Evolutionary conservation across 257 asterid genomes (phyloP).

Genomic region (Fraxinus pennsylvanica): DNA sequence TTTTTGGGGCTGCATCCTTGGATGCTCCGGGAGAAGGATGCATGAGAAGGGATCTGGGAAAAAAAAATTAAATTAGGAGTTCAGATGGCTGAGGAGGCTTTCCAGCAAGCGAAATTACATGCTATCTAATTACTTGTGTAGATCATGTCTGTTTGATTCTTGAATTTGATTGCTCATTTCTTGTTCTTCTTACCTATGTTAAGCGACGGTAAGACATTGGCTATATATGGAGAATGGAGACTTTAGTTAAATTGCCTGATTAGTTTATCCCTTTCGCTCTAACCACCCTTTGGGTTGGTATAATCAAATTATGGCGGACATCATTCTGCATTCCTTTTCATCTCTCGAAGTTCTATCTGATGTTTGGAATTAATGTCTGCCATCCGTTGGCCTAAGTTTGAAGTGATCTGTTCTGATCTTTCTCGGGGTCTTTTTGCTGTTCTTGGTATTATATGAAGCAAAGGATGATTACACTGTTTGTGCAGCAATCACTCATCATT

Average conservation of each 20-base stretch:
- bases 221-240: conserved; percentile 23
- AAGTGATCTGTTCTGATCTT: conserved; percentile 26
- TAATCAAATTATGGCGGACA: conserved; percentile 14
- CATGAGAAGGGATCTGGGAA: background rate
- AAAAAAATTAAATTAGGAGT: background rate
- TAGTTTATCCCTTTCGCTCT: conserved; percentile 13
- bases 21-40: conserved; percentile 22
- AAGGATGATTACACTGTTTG: conserved; percentile 22
- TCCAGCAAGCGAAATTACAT: background rate
- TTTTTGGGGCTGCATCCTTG: conserved; percentile 15
- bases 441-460: conserved; percentile 25
- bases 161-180: background rate
- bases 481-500: background rate
- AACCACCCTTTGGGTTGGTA: conserved; percentile 8
- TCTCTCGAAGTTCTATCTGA: background rate
- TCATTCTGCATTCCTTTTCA: conserved; percentile 7
- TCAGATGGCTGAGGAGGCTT: conserved; percentile 13
- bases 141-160: background rate
- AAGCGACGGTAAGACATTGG: conserved; percentile 1
- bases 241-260: conserved; percentile 24
- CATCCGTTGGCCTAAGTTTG: conserved; percentile 17
- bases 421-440: conserved; percentile 14
- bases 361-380: background rate
- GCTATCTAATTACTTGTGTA: conserved; percentile 2
- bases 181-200: background rate